These are phyloP conservation scores for Nannochloris sp. DNA, from an alignment of 139 green algal species.

Conservation along the genomic window DNA sequence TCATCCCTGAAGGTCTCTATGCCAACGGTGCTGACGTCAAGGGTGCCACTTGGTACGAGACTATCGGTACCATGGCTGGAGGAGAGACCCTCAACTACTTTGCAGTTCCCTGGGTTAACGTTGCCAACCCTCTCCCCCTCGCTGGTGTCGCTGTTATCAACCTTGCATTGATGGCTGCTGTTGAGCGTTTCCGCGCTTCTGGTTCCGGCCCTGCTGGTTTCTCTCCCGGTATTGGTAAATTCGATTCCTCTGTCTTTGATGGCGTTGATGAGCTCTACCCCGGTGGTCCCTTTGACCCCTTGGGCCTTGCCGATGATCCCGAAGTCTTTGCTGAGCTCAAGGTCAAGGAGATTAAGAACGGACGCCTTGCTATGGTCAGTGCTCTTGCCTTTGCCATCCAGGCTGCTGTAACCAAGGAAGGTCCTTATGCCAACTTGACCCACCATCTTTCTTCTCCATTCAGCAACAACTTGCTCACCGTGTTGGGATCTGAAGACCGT, in stretches of 20 bases:
- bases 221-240: slow-evolving; percentile 86
- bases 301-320: slow-evolving; percentile 87
- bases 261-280: slow-evolving; percentile 89
- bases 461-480: slow-evolving; percentile 87
- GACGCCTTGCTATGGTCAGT: slow-evolving; percentile 86
- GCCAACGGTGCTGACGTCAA: slow-evolving; percentile 82
- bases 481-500: slow-evolving; percentile 71
- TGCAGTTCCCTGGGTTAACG: slow-evolving; percentile 77
- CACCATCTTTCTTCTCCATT: slow-evolving; percentile 93
- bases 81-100: slow-evolving; percentile 93
- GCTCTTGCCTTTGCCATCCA: slow-evolving; percentile 74
- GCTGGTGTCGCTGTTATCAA: slow-evolving; percentile 68
- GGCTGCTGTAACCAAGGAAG: slow-evolving; percentile 84
- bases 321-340: slow-evolving; percentile 87
- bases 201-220: slow-evolving; percentile 79
- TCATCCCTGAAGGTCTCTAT: slow-evolving; percentile 93
- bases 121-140: slow-evolving; percentile 87
- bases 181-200: slow-evolving; percentile 75
- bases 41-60: slow-evolving; percentile 90
- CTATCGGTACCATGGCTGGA: slow-evolving; percentile 86
- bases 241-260: slow-evolving; percentile 76
- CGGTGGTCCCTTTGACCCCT: slow-evolving; percentile 93
- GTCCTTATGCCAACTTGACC: slow-evolving; percentile 91
- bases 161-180: slow-evolving; percentile 75
- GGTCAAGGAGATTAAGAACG: slow-evolving; percentile 99